Base-by-base conservation (phyloP, 306 rosid genomes). In the Malus fusca region DNA sequence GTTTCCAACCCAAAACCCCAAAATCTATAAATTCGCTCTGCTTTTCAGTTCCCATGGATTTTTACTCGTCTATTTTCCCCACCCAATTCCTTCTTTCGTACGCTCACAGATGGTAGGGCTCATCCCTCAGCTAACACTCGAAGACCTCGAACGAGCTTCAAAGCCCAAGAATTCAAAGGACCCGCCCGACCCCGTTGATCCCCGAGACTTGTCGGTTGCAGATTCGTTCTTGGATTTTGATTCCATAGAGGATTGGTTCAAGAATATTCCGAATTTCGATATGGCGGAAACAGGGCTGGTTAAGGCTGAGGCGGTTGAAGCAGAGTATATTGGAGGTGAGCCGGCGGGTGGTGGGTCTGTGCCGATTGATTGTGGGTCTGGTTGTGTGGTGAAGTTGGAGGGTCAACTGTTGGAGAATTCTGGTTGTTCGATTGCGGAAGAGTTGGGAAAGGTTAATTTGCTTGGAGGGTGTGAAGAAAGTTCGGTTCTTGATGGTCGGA, bases 171-270 rank as follows among this genome's bases (percentile, higher is more conserved):
- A 66, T 72, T 77, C 72, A 13, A 75, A 23, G 71, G 82, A 80
- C 30, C 75, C 85, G 4, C 66, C 69, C 33, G 88, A 83, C 30
- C 40, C 65, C 44, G 51, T 59, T 15, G 80, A 87, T 23, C 26
- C 77, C 28, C 78, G 76, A 77, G 84, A 83, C 33, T 37, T 81
- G 48, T 78, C 92, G 33, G 78, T 88, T 59, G 88, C 79, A 1
- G 97, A 90, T 82, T 88, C 96, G 0, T 87, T 92, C 63, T 80
- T 87, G 21, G 89, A 90, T 80, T 90, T 85, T 25, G 92, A 92
- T n/a, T 84, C 86, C 5, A 77, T 84, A 9, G 81, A 77, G 18
- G 63, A 63, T 43, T 78, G 87, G 88, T 82, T 82, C 56, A 82
- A 83, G 76, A 75, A 76, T 53, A 72, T 60, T 31, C 13, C 82